Evolutionary conservation across 129 eudicot species (phyloP).

Genomic region (Arctium lappa): DNA sequence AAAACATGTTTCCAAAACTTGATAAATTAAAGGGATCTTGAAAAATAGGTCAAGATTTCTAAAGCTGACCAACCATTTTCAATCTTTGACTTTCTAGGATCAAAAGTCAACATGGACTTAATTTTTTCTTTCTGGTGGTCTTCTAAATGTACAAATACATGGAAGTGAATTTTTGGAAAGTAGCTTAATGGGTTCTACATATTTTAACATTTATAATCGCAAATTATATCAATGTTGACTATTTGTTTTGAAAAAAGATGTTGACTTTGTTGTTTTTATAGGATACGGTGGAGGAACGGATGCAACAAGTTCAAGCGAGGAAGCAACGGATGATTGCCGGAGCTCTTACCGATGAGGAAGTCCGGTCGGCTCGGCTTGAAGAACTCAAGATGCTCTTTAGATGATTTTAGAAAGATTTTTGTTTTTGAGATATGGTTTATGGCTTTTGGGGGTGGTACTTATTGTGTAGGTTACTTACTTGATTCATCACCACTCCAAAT

Average conservation of each 20-base stretch:
- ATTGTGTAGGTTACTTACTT: not conserved
- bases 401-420: conserved; percentile 11
- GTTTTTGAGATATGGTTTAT: not conserved
- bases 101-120: not conserved
- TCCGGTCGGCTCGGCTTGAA: conserved; percentile 65
- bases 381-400: conserved; percentile 83
- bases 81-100: not conserved
- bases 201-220: not conserved
- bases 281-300: conserved; percentile 78
- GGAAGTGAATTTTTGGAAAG: not conserved
- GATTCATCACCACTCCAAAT: not conserved
- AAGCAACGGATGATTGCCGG: conserved; percentile 84
- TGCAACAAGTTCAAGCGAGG: conserved; percentile 85
- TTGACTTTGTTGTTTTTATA: conserved; percentile 14
- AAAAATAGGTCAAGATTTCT: not conserved
- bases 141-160: not conserved
- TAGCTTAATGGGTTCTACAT: too few relatives aligned
- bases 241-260: not conserved
- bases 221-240: not conserved
- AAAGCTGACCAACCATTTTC: not conserved
- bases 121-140: not conserved
- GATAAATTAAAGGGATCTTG: not conserved
- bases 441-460: conserved; percentile 1
- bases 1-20: not conserved
- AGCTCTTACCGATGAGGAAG: conserved; percentile 81